Base-by-base conservation (phyloP, 163 green algal genomes). In the Chlorella variabilis region DNA sequence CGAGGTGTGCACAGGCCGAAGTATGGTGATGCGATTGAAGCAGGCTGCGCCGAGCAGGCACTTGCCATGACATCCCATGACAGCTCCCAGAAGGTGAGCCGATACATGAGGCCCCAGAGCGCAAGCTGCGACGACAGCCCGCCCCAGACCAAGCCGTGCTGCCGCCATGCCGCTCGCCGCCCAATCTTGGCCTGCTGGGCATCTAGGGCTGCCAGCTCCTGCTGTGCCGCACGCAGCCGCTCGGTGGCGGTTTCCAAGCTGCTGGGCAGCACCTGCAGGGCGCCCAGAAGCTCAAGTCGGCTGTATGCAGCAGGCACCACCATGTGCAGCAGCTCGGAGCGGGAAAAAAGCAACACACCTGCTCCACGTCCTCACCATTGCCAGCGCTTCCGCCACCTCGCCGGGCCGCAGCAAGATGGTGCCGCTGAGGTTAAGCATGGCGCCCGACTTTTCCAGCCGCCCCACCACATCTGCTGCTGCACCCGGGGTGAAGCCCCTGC, bases 21-120 rank as follows among this genome's bases (percentile, higher is more conserved):
- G 54, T n/a, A 29, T 33, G 23, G 15, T 54, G 45, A 11, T 54
- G 45, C 45, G 45, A 11, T 54, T 54, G 45, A 11, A 54, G 15
- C 11, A 11, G 11, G 45, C 15, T 54, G 45, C n/a, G n/a, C n/a
- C n/a, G n/a, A 29, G 54, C 54, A 63, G 54, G 23, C 6, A 29
- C 54, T 9, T 15, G 23, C 73, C 73, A 80, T 80, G 34, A 80
- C 73, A 25, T 80, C 73, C 73, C 56, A 69, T 18, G 45, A 65
- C 6, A 80, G 73, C 73, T 80, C 73, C 36, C 59, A 80, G 38
- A 45, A 80, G 3, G 73, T 80, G 4, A 80, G 73, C 7, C 73
- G 38, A 41, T 38, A 80, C 25, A 80, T 54, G 27, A 80, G 56
- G 33, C n/a, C 38, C 73, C 73, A 80, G 20, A 80, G 36, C 20